Evolutionary conservation across 495 filamentous ascomycete genomes (phyloP).

Genomic region (Aspergillus kassunensis): DNA sequence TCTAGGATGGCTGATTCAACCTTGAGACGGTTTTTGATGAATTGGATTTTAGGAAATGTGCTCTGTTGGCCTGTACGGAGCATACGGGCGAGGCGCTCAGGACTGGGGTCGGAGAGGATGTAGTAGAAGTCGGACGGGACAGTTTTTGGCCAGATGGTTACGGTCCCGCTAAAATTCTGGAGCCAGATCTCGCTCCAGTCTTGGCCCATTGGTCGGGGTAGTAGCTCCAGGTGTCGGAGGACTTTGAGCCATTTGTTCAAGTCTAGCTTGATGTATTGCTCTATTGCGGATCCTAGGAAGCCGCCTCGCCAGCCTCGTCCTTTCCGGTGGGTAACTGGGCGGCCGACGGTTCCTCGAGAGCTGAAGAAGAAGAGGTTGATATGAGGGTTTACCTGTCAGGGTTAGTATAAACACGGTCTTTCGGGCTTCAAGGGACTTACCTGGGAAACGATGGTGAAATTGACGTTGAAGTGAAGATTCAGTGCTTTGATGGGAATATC

Average conservation of each 20-base stretch:
- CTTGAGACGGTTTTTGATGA: conserved; percentile 79
- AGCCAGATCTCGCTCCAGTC: conserved; percentile 97
- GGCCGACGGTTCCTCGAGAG: conserved; percentile 82
- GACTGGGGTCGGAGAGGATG: conserved; percentile 78
- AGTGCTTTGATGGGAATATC: conserved; percentile 93
- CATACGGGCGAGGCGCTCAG: conserved; percentile 76
- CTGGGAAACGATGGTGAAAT: conserved; percentile 92
- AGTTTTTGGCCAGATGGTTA: conserved; percentile 91
- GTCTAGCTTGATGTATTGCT: conserved; percentile 94
- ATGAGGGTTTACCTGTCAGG: conserved; percentile 78
- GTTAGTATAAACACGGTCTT: neutral
- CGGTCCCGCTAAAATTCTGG: conserved; percentile 88
- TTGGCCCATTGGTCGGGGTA: conserved; percentile 86
- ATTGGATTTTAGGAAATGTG: conserved; percentile 85
- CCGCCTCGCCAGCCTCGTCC: conserved; percentile 96
- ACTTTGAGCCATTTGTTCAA: conserved; percentile 96
- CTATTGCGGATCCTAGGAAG: conserved; percentile 83
- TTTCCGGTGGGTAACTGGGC: conserved; percentile 88
- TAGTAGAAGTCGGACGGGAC: conserved; percentile 72
- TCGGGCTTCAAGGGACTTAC: conserved; percentile 21
- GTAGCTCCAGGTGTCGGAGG: conserved; percentile 82
- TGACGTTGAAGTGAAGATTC: conserved; percentile 96
- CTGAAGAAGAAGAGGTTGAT: conserved; percentile 99
- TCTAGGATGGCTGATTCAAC: conserved; percentile 76
- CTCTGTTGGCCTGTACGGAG: conserved; percentile 80